Conservation (phyloP, 2,329 filamentous ascomycete species). For the Ceratocystis colombiana region DNA sequence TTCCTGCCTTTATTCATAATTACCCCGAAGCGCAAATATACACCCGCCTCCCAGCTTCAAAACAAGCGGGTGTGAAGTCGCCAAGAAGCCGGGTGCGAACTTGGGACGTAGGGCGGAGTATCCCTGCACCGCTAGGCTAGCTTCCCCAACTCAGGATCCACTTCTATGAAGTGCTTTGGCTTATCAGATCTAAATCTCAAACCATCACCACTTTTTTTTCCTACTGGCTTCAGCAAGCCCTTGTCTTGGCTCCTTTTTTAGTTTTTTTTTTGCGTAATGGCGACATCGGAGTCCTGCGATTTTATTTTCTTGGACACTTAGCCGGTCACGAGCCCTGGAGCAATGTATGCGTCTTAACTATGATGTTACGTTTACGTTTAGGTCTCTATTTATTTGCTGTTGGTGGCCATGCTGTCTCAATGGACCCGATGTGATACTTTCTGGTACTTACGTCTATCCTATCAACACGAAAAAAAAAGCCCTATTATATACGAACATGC, state of each 20-base stretch:
- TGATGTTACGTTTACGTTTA: background rate
- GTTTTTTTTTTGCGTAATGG: background rate
- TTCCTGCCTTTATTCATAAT: background rate
- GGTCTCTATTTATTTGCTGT: background rate
- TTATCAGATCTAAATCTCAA: slow-evolving; percentile 21
- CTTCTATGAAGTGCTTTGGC: slow-evolving; percentile 8
- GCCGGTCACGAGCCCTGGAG: background rate
- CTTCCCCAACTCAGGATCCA: background rate
- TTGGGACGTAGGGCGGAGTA: background rate
- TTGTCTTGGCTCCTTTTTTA: background rate
- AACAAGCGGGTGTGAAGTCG: background rate
- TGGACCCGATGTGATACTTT: too few species aligned
- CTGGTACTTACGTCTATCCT: too few species aligned
- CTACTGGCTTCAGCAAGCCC: background rate
- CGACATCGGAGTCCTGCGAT: slow-evolving; percentile 13
- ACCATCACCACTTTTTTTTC: slow-evolving; percentile 21
- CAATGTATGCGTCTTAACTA: background rate
- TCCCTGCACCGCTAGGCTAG: slow-evolving; percentile 8
- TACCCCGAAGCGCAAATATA: slow-evolving; percentile 1
- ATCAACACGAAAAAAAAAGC: too few species aligned
- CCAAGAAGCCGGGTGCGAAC: background rate
- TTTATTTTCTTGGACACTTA: background rate
- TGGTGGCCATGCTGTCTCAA: background rate
- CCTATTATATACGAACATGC: background rate
- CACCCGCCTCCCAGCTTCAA: background rate